Percentiles rank a stretch among this genome's conserved stretches.
These are phyloP conservation scores for Globisporangium polare DNA, from an alignment of 352 stramenopile genomes.

Conservation along the genomic window DNA sequence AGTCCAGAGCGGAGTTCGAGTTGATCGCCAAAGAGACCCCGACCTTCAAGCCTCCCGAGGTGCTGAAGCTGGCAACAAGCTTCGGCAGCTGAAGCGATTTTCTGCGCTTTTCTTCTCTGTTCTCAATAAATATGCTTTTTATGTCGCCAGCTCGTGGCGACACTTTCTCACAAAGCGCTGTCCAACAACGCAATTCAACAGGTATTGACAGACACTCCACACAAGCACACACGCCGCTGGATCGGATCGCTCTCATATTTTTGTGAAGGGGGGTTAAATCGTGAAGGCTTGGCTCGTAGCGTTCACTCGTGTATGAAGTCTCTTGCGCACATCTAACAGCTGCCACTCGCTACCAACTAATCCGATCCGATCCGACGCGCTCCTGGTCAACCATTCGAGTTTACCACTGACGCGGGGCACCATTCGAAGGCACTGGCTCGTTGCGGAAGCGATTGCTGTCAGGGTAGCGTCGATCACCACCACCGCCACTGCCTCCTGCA, in stretches of 20 bases:
- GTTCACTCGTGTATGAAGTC: not conserved
- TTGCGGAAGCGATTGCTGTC: conserved; percentile 11
- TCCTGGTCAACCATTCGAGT: not conserved
- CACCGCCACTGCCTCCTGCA: not conserved
- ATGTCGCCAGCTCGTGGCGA: too few species aligned
- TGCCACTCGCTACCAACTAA: not conserved
- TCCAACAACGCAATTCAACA: too few species aligned
- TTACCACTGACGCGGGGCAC: conserved; percentile 4
- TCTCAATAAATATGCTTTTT: too few species aligned
- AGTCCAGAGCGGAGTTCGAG: too few species aligned
- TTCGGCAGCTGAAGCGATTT: too few species aligned
- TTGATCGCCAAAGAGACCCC: too few species aligned
- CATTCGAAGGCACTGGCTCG: conserved; percentile 5
- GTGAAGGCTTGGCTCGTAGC: not conserved
- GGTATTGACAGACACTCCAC: too few species aligned
- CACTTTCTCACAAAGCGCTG: too few species aligned
- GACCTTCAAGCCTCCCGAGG: too few species aligned
- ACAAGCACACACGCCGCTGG: not conserved
- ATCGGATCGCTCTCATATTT: not conserved
- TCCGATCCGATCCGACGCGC: not conserved
- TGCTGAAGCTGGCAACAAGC: too few species aligned
- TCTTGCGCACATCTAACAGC: not conserved
- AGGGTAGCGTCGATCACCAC: not conserved
- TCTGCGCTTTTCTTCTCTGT: too few species aligned
- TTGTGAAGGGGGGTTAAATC: not conserved